Percentiles rank a stretch among this genome's conserved stretches.
phyloP scores from a whole-genome alignment of 345 rosid genomes.

The Corchorus capsularis region DNA sequence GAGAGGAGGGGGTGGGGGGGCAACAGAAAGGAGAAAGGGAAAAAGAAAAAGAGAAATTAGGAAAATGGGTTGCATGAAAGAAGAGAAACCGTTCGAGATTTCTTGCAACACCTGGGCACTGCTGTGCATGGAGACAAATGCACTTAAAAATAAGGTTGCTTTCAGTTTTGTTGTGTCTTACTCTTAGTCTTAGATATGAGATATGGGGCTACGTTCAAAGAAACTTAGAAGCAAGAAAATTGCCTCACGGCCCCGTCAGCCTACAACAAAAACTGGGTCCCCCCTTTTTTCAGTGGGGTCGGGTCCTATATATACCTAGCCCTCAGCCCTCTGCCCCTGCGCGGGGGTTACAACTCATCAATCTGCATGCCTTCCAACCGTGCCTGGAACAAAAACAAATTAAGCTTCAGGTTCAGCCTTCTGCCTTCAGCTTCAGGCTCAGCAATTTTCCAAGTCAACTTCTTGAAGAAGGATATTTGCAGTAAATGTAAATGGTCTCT shows the following conservation, averaged over 20 bases:
- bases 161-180: slow-evolving; percentile 10
- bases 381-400: neutral
- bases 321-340: neutral
- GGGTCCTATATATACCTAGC: too few species aligned
- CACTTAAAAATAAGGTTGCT: slow-evolving; percentile 1
- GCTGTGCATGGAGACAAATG: slow-evolving; percentile 22
- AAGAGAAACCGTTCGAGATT: slow-evolving; percentile 50
- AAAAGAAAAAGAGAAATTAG: too few species aligned
- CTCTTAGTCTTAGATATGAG: too few species aligned
- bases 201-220: neutral
- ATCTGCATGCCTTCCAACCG: slow-evolving; percentile 7
- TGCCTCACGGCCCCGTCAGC: slow-evolving; percentile 11
- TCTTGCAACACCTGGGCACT: slow-evolving; percentile 29
- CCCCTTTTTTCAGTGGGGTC: neutral
- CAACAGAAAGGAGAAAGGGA: slow-evolving; percentile 29
- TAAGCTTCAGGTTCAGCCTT: too few species aligned
- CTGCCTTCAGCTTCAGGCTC: too few species aligned
- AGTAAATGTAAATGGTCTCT: neutral
- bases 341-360: neutral
- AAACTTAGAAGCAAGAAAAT: slow-evolving; percentile 30
- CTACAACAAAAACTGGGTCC: neutral
- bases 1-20: neutral
- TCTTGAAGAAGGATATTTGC: neutral
- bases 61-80: slow-evolving; percentile 26
- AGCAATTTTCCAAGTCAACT: neutral